Evolutionary conservation across 305 asterid species (phyloP), one percentile per base, ranked within the genome.

Genomic region (Solanum hybrid): DNA sequence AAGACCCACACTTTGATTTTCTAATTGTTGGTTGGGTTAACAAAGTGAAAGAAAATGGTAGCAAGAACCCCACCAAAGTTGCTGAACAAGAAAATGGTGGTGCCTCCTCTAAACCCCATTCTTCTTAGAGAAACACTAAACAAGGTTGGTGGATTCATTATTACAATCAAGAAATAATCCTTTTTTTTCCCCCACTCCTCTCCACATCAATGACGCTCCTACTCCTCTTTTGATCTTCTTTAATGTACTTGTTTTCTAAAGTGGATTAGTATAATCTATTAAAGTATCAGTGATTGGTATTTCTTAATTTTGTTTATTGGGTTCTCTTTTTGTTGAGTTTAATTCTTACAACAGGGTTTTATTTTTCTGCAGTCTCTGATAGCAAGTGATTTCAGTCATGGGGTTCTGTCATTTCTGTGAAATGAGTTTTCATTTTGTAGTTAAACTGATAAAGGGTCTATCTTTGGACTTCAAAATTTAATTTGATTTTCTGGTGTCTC

Each of bases 11-110:
- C 9, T 88, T 77, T 20, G 7, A 34, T 73, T 84, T 29, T 36
- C 29, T 34, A 37, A 60, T 26, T 14, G 36, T 32, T 26, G 56
- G 56, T 13, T 17, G 32, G 35, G 35, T 26, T 56, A 29, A 37
- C 64, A 22, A 76, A 76, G 72, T 46, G 72, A 89, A 77, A 85
- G 79, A 88, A 90, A 89, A 96, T 97, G 99, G 99, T 96, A 60
- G 98, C 99, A 22, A 94, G 97, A 94, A 93, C 90, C 91, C 97
- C 99, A 88, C 95, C 96, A 34, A 92, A 93, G 92, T 91, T 88
- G 88, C 96, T 88, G 64, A 14, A 46, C 60, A 89, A 92, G 87
- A 94, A 87, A 86, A 90, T 88, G 90, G 91, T 46, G 92, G 91
- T 84, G 92, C 89, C 92, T 79, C 98, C 95, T 34, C 94, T 96